Evolutionary conservation across 2,329 filamentous ascomycete species (phyloP).

Genomic region (Pseudonectria buxi): DNA sequence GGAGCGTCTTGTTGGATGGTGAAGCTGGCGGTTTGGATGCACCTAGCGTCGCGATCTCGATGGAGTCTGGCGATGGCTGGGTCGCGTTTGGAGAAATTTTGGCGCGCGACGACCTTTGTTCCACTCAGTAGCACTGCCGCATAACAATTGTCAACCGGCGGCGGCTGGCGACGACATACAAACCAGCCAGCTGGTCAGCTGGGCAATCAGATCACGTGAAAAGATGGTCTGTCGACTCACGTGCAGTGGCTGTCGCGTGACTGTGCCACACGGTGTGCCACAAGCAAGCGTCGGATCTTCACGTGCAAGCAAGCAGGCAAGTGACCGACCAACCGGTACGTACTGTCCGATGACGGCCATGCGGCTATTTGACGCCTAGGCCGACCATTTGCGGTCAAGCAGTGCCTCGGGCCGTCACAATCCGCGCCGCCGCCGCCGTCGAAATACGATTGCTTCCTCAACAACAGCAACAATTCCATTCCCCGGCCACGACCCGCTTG

Average conservation of each 20-base stretch:
- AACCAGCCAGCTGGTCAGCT: not conserved
- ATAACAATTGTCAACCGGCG: not conserved
- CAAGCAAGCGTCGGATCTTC: not conserved
- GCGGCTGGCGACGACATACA: not conserved
- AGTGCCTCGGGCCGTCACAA: constrained; percentile 34
- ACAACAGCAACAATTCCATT: constrained; percentile 9
- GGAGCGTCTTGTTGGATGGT: not conserved
- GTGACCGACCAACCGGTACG: no score
- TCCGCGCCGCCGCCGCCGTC: constrained; percentile 17
- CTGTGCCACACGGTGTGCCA: no score
- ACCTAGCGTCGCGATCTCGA: constrained; percentile 21
- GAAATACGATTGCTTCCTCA: constrained; percentile 5
- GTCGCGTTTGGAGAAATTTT: constrained; percentile 34
- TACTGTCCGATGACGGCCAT: constrained; percentile 15
- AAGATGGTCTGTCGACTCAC: no score
- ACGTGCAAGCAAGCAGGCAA: no score
- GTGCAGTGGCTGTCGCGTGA: no score
- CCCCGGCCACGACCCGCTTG: constrained; percentile 6
- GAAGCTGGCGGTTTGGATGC: constrained; percentile 10
- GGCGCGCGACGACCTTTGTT: constrained; percentile 23
- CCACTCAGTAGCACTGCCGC: not conserved
- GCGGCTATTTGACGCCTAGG: constrained; percentile 20
- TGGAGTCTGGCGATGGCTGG: constrained; percentile 18
- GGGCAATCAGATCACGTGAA: not conserved
- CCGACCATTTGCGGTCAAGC: constrained; percentile 6